These are phyloP conservation scores for Prunus dulcis DNA, from an alignment of 306 rosid genomes.

Conservation along the genomic window DNA sequence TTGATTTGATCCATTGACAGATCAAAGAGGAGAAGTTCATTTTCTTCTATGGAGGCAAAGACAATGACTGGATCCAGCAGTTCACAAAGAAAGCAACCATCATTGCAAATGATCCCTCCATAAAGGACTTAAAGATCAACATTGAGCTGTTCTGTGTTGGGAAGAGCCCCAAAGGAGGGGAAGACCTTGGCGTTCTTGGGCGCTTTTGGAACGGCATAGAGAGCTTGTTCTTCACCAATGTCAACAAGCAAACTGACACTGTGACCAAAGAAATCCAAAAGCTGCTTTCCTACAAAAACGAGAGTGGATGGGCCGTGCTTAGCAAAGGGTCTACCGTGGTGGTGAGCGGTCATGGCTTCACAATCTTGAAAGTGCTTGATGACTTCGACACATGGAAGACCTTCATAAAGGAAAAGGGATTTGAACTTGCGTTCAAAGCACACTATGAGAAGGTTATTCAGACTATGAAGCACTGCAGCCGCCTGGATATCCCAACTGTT, in stretches of 20 bases:
- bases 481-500: constrained; percentile 37
- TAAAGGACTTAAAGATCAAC: constrained; percentile 41
- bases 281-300: constrained; percentile 52
- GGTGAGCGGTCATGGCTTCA: constrained; percentile 33
- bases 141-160: constrained; percentile 35
- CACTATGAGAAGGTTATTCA: constrained; percentile 18
- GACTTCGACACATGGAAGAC: constrained; percentile 51
- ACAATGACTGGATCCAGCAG: constrained; percentile 51
- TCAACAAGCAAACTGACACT: constrained; percentile 8
- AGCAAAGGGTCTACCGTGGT: constrained; percentile 39
- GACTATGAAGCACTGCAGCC: constrained; percentile 25
- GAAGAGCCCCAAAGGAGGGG: constrained; percentile 28
- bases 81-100: constrained; percentile 40
- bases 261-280: constrained; percentile 46
- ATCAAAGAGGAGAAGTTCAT: constrained; percentile 44
- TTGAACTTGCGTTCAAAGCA: constrained; percentile 30
- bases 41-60: constrained; percentile 62
- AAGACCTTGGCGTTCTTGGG: constrained; percentile 25
- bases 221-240: constrained; percentile 39
- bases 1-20: constrained; percentile 24
- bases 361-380: constrained; percentile 30
- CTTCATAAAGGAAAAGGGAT: constrained; percentile 26
- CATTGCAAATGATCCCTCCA: constrained; percentile 32
- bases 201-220: constrained; percentile 47
- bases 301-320: constrained; percentile 49